Evolutionary conservation across 148 eudicot species (phyloP).

Genomic region (Spergularia marina): DNA sequence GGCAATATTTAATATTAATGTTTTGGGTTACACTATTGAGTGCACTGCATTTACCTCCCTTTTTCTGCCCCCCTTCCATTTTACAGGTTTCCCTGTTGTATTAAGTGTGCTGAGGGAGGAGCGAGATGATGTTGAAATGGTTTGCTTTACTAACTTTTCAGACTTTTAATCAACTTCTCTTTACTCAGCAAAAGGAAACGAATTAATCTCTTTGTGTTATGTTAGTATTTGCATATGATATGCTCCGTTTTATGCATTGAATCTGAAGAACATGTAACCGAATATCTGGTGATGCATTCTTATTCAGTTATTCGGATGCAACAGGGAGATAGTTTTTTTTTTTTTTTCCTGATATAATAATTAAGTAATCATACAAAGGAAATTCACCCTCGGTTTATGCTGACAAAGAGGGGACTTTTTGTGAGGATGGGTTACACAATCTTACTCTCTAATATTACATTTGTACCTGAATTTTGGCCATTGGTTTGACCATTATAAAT

Average conservation of each 20-base stretch:
- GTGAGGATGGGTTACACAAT: background rate
- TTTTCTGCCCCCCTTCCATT: background rate
- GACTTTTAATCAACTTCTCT: background rate
- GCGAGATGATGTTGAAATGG: conserved; percentile 97
- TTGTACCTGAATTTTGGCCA: background rate
- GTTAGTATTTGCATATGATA: background rate
- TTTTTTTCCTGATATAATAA: background rate
- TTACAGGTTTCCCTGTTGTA: conserved; percentile 85
- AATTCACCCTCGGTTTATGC: background rate
- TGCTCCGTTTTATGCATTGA: background rate
- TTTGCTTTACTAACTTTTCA: conserved; percentile 20
- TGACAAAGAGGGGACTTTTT: background rate
- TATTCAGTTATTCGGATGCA: background rate
- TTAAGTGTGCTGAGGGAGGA: conserved; percentile 84
- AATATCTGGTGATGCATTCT: background rate
- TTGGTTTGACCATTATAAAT: background rate
- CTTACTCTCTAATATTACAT: background rate
- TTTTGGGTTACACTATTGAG: background rate
- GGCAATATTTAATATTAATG: background rate
- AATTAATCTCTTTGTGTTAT: background rate
- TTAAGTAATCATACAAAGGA: conserved; percentile 1
- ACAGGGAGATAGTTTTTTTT: background rate
- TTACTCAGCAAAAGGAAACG: background rate
- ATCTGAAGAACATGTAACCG: background rate
- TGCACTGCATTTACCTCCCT: conserved; percentile 9